Conservation (phyloP, 2,329 filamentous ascomycete genomes). For the Tolypocladium ophioglossoides region DNA sequence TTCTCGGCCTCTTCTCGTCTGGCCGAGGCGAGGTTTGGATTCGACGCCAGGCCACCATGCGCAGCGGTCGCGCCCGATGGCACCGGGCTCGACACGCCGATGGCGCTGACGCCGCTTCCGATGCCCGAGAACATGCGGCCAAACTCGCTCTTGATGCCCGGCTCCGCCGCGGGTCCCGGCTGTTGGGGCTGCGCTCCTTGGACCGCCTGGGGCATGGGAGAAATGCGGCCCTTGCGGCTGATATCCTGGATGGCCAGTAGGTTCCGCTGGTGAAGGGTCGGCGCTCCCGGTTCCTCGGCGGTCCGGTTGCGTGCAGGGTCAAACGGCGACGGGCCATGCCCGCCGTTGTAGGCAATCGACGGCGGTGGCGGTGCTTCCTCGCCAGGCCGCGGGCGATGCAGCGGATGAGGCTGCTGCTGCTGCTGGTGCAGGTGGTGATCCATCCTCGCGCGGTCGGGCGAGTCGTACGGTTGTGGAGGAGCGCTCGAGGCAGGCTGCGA, state of each 20-base stretch:
- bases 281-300: conserved; percentile 44
- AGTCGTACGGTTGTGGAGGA: conserved; percentile 31
- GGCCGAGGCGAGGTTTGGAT: conserved; percentile 24
- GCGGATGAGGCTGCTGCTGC: conserved; percentile 20
- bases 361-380: conserved; percentile 41
- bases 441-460: conserved; percentile 38
- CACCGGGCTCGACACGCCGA: conserved; percentile 41
- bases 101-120: conserved; percentile 44
- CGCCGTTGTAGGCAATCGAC: conserved; percentile 36
- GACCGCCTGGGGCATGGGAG: conserved; percentile 84
- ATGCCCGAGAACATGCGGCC: conserved; percentile 95
- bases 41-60: conserved; percentile 23
- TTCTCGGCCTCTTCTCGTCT: conserved; percentile 44
- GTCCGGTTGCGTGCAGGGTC: conserved; percentile 26
- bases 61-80: conserved; percentile 28
- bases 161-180: conserved; percentile 68
- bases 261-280: conserved; percentile 45
- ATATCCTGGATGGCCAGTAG: conserved; percentile 72
- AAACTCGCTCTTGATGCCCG: conserved; percentile 89
- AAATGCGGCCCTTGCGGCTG: conserved; percentile 73
- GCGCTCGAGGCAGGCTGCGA: conserved; percentile 12
- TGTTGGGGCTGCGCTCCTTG: conserved; percentile 81
- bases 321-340: conserved; percentile 28
- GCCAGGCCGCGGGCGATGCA: conserved; percentile 27
- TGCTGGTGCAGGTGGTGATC: conserved; percentile 25